Evolutionary conservation across 306 rosid species (phyloP).

Genomic region (Sindora glabra): DNA sequence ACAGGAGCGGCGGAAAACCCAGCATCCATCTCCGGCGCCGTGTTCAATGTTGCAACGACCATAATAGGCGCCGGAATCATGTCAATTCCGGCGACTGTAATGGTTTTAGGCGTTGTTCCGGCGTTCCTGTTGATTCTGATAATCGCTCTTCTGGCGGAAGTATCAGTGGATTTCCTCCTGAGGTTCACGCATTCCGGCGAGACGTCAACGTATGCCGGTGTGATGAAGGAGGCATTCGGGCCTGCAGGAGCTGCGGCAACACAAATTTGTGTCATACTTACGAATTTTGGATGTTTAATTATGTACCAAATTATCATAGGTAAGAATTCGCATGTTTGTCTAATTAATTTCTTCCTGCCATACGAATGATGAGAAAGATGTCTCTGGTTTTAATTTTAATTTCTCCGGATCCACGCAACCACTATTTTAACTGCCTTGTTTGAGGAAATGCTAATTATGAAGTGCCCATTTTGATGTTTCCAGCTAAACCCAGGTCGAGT

Average conservation of each 20-base stretch:
- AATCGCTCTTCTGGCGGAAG: constrained; percentile 51
- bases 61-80: constrained; percentile 87
- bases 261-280: constrained; percentile 63
- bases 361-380: too few relatives aligned
- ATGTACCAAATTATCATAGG: constrained; percentile 78
- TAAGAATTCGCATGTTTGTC: too few relatives aligned
- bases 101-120: constrained; percentile 76
- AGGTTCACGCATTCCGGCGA: constrained; percentile 72
- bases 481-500: not conserved
- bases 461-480: not conserved
- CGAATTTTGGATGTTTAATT: constrained; percentile 67
- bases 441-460: not conserved
- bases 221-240: constrained; percentile 84
- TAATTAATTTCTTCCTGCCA: too few relatives aligned
- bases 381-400: too few relatives aligned
- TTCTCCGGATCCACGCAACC: too few relatives aligned
- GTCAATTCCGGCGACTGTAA: constrained; percentile 84
- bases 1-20: not conserved
- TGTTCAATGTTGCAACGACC: constrained; percentile 75
- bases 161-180: constrained; percentile 71
- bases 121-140: constrained; percentile 43
- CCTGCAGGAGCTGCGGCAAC: constrained; percentile 42
- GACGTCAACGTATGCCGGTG: constrained; percentile 67
- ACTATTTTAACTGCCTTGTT: not conserved
- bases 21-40: constrained; percentile 63